Base-by-base conservation (phyloP, 164 flowering plant genomes). In the Vitis cinerea region DNA sequence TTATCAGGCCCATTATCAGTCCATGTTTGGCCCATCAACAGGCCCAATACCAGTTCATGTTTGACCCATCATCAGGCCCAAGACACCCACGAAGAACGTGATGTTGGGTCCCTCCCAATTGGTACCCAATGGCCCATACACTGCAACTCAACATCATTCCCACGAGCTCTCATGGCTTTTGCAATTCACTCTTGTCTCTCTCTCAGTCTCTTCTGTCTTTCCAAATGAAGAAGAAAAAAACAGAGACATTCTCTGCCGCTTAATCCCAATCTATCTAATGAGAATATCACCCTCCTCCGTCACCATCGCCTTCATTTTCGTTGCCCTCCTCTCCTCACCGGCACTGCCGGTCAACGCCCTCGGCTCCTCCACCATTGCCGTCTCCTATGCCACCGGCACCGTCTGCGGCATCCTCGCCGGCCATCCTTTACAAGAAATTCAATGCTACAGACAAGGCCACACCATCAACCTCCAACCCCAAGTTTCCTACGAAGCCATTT, bases 331-430 rank as follows among this genome's bases (percentile, higher is more conserved):
- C 62, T 69, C 64, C 9, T 65, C 58, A 8, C 9, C 27, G 7
- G 17, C 2, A 5, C 29, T 31, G 1, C 30, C 49, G 8, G 76
- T 68, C 30, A 12, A 69, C 51, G 81, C 77, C 56, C 75, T 90
- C 15, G 93, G 96, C 61, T 75, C 85, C 12, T 71, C 86, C 30
- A 88, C 96, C 10, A 13, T 77, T 53, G 85, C 93, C 51, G 66
- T 82, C 64, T 64, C 49, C 62, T 81, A 77, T 54, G 79, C 81
- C 49, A 71, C 85, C 51, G 44, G 70, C 66, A 83, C 91, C 5
- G 80, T 86, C 47, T 92, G 97, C 77, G 89, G 92, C 37, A 79
- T 92, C 55, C 53, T 82, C 5, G 87, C 94, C 3, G 80, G 76
- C 2, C 78, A 84, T 17, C 23, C 78, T 12, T 50, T 52, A 1